Percentiles rank a stretch among this genome's conserved stretches.
Conservation (phyloP, 441 rosid species). For the Croton laevigatus region DNA sequence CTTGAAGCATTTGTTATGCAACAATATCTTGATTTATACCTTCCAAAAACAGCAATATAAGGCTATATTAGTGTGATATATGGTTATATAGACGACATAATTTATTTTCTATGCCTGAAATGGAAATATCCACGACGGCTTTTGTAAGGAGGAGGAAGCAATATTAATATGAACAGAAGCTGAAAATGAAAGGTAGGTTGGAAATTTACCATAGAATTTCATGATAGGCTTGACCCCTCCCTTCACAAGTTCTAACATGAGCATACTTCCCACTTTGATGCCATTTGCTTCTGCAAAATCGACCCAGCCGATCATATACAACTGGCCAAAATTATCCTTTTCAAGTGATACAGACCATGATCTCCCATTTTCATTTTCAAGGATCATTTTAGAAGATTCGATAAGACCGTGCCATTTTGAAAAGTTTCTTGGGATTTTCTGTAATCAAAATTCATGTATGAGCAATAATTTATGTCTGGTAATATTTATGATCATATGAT, state of each 20-base stretch:
- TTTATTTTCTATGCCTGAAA: no score
- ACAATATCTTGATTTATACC: no score
- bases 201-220: slow-evolving; percentile 6
- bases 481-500: not conserved
- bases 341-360: not conserved
- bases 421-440: slow-evolving; percentile 15
- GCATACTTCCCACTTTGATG: slow-evolving; percentile 2
- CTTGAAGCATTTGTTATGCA: no score
- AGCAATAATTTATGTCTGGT: not conserved
- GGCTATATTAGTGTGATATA: no score
- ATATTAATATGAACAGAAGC: not conserved
- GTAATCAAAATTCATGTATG: not conserved
- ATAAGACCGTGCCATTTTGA: not conserved
- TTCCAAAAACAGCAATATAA: no score
- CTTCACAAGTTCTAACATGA: slow-evolving; percentile 9
- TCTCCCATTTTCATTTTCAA: slow-evolving; percentile 15
- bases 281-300: slow-evolving; percentile 1
- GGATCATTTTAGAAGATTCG: not conserved
- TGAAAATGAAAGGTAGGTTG: not conserved
- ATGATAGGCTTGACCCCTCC: slow-evolving; percentile 1
- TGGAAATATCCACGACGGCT: no score
- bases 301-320: not conserved
- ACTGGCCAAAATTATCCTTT: not conserved
- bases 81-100: no score
- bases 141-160: no score